Evolutionary conservation across 345 rosid species (phyloP).

Genomic region (Murraya paniculata): DNA sequence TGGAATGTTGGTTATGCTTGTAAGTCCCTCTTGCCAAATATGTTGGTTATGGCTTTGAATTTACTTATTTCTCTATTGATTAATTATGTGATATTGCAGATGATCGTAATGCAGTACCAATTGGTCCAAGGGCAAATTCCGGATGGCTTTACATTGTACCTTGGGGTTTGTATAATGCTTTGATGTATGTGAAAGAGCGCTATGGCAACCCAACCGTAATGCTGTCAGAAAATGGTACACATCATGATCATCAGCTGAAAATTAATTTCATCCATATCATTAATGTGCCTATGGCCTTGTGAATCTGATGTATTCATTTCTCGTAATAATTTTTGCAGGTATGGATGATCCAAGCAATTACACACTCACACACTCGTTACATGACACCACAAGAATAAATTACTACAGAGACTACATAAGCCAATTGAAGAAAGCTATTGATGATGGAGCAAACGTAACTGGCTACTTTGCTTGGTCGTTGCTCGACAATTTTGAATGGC

Average conservation of each 20-base stretch:
- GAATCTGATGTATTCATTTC: too few species aligned
- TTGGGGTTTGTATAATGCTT: slow-evolving; percentile 55
- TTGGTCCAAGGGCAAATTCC: slow-evolving; percentile 57
- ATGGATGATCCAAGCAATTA: slow-evolving; percentile 58
- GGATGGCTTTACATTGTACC: slow-evolving; percentile 64
- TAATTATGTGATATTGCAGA: slow-evolving; percentile 16
- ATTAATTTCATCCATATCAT: too few species aligned
- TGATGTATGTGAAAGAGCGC: slow-evolving; percentile 50
- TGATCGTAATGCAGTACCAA: slow-evolving; percentile 36
- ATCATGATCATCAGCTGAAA: too few species aligned
- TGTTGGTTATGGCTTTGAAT: not conserved
- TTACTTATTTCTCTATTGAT: not conserved
- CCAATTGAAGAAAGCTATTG: slow-evolving; percentile 50
- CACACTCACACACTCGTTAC: slow-evolving; percentile 28
- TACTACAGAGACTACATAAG: slow-evolving; percentile 42
- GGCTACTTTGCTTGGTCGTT: slow-evolving; percentile 74
- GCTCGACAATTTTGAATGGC: slow-evolving; percentile 68
- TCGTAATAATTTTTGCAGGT: too few species aligned
- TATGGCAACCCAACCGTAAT: slow-evolving; percentile 46
- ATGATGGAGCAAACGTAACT: slow-evolving; percentile 54
- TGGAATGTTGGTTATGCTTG: slow-evolving; percentile 52
- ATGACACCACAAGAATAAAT: slow-evolving; percentile 43
- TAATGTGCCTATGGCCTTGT: too few species aligned
- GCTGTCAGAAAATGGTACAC: slow-evolving; percentile 55
- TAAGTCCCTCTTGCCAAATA: slow-evolving; percentile 22